Evolutionary conservation across 257 asterid species (phyloP), one percentile per base, ranked within the genome.

Genomic region (Solanum rostratum): DNA sequence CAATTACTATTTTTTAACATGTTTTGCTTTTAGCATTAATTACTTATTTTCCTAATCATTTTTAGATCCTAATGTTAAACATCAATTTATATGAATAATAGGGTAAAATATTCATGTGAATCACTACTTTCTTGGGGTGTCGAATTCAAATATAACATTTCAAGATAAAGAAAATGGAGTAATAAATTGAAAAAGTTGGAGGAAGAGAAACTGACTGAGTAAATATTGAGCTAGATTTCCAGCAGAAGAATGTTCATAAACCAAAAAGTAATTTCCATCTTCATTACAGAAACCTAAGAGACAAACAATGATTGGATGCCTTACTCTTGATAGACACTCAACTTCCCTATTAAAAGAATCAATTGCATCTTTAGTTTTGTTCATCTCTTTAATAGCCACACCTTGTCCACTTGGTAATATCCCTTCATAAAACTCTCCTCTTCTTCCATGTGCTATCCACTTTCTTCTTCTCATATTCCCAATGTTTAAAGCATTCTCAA

Each of bases 201-300:
- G 63, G 43, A 39, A 43, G 8, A 30, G 1, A 20, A 60, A 66
- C 92, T 1, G 88, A 94, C 97, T 88, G 29, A 91, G 84, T 69
- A 93, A 93, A 86, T 91, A 90, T 29, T 93, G 94, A 50, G 97
- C 94, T 2, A 95, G 90, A 78, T 95, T 93, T 88, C 98, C 98
- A 10, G 90, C 89, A 11, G 93, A 87, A 84, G 95, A 95, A 50
- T 88, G 91, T 80, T 95, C 98, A 29, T 93, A 95, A 7, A 93
- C 97, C 80, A 95, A 83, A 79, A 90, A 95, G 82, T 91, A 94
- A 80, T 93, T 96, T 10, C 95, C 95, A 86, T 91, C 97, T 83
- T 93, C 97, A 50, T 88, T 79, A 86, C 98, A 95, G 57, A 88
- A 93, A 73, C 97, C 97, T 41, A 95, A 91, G 3, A 95, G 94